Conservation (phyloP, 1,284 basidiomycete species). For the Phlebopus sp. region DNA sequence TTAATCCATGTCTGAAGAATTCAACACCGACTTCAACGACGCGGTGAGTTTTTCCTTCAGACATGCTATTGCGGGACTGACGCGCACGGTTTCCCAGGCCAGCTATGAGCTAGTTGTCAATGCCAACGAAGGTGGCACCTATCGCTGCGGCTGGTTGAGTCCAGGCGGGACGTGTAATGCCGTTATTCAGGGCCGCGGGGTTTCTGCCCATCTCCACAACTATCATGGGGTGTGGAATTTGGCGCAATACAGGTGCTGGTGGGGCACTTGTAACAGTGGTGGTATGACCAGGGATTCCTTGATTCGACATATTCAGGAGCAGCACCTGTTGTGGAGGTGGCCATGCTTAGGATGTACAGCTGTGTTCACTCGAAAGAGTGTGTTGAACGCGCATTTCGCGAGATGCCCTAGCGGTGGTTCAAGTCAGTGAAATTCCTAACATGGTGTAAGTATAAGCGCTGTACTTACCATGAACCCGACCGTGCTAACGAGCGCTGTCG, state of each 20-base stretch:
- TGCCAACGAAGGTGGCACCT: background rate
- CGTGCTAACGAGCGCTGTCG: no score
- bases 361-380: constrained; percentile 20
- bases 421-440: background rate
- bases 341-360: constrained; percentile 18
- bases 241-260: constrained; percentile 11
- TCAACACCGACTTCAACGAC: constrained; percentile 14
- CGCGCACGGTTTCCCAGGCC: constrained; percentile 13
- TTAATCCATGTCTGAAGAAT: constrained; percentile 5
- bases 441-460: no score
- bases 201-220: constrained; percentile 19
- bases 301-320: constrained; percentile 22
- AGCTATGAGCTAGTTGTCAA: constrained; percentile 12
- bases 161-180: constrained; percentile 13
- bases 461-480: no score
- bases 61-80: background rate
- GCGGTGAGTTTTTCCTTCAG: constrained; percentile 9
- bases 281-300: constrained; percentile 16
- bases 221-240: constrained; percentile 7
- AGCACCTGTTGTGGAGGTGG: constrained; percentile 21
- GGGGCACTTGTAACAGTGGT: constrained; percentile 14
- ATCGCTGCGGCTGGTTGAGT: constrained; percentile 11
- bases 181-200: constrained; percentile 10
- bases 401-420: background rate
- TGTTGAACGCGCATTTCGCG: constrained; percentile 15